Evolutionary conservation across 106 monocot genomes (phyloP), one percentile per base, ranked within the genome.

Genomic region (Dioscorea zingiberensis): DNA sequence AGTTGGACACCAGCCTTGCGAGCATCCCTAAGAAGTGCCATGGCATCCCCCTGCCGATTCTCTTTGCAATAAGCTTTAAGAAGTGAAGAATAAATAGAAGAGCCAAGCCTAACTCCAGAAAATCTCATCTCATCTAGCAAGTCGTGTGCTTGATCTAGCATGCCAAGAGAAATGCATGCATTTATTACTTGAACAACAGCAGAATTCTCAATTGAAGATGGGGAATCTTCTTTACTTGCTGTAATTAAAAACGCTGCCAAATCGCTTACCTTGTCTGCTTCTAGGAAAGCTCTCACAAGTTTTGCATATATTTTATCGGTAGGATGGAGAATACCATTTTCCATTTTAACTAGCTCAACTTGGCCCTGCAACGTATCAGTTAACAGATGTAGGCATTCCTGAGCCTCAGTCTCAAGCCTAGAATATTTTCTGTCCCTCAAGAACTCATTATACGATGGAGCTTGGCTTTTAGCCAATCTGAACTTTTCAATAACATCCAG

Each of bases 81-180:
- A 48, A 99, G 80, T 1, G 79, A 73, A 25, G 79, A 87, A 84
- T 99, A 99, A 30, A 87, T 69, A 65, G 80, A 76, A 25, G 84
- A 82, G 64, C 84, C 79, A 54, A 89, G 68, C 67, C 71, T 82
- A 65, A 99, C 67, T 63, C 89, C 80, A 72, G 75, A 75, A 76
- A 86, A 89, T 48, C 83, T 86, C 89, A 99, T 86, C 67, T 93
- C 98, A 80, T 99, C 98, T 10, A 99, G 60, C 25, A 99, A 70
- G 49, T 93, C 98, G 66, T 93, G 93, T 55, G 98, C 93, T 64
- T 87, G 89, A n/a, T 93, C 89, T 46, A 89, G 69, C 25, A 87
- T 70, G 27, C 76, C 74, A 14, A 91, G 65, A 71, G 76, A 76
- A 66, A 95, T 88, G 63, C 90, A 95, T 30, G 84, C 77, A 74